Percentiles rank a stretch among this genome's conserved stretches.
Conservation (phyloP, 306 rosid genomes). For the Quercus berberidifolia region DNA sequence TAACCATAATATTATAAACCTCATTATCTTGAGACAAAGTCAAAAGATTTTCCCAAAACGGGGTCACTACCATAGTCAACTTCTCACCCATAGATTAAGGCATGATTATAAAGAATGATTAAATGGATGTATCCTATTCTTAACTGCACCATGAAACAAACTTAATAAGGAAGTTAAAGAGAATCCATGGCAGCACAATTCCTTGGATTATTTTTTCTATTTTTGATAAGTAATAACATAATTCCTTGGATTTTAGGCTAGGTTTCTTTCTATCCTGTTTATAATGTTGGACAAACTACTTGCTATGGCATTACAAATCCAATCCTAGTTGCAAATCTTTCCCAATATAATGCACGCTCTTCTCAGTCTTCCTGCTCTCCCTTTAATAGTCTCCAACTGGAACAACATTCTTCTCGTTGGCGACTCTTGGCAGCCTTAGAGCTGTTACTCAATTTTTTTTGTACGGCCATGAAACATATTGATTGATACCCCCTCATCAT, state of each 20-base stretch:
- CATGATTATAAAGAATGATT: background rate
- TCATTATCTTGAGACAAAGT: background rate
- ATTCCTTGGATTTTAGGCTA: background rate
- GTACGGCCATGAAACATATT: background rate
- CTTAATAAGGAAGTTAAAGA: background rate
- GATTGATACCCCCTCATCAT: background rate
- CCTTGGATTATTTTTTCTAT: background rate
- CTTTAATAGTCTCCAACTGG: background rate
- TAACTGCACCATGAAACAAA: background rate
- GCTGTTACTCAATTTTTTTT: background rate
- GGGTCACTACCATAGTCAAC: background rate
- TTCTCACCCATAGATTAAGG: background rate
- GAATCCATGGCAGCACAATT: background rate
- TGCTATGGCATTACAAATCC: background rate
- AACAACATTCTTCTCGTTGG: background rate
- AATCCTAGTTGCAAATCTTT: background rate
- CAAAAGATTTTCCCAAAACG: background rate
- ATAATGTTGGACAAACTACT: background rate
- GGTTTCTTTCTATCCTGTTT: background rate
- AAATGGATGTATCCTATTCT: background rate
- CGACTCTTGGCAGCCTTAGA: background rate
- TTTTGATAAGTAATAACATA: too few species aligned
- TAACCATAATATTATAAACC: background rate
- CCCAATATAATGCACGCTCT: background rate
- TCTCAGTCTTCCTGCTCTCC: background rate